These are phyloP conservation scores for Penicillium thymicola DNA, from an alignment of 2,329 filamentous ascomycete species.

Conservation along the genomic window DNA sequence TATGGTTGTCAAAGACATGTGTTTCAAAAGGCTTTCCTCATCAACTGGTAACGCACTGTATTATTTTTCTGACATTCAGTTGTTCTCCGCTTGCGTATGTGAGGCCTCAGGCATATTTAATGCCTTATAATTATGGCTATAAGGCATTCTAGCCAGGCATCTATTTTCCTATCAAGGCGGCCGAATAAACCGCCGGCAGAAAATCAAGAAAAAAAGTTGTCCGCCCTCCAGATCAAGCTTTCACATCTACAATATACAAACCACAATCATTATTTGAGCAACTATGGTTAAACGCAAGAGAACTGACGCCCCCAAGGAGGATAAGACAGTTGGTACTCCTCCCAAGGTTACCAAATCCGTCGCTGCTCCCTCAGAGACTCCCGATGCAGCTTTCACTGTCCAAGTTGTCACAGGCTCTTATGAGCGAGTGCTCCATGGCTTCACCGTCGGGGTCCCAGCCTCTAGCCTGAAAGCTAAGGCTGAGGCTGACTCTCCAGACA, in stretches of 20 bases:
- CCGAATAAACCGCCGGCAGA: slow-evolving; percentile 25
- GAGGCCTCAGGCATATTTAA: slow-evolving; percentile 8
- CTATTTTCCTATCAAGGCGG: slow-evolving; percentile 12
- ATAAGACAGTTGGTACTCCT: slow-evolving; percentile 21
- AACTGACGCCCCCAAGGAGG: slow-evolving; percentile 32
- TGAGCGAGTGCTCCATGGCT: slow-evolving; percentile 85
- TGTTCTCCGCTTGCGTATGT: slow-evolving; percentile 9
- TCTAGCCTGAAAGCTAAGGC: slow-evolving; percentile 26
- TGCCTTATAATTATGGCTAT: slow-evolving; percentile 2
- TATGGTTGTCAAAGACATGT: background rate
- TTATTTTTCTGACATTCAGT: slow-evolving; percentile 8
- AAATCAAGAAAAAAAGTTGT: slow-evolving; percentile 20
- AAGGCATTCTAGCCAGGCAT: slow-evolving; percentile 6
- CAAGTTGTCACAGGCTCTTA: slow-evolving; percentile 94
- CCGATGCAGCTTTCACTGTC: slow-evolving; percentile 54
- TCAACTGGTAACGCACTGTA: slow-evolving; percentile 14
- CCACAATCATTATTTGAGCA: background rate
- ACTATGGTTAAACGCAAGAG: slow-evolving; percentile 48
- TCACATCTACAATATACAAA: background rate
- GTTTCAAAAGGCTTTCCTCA: background rate
- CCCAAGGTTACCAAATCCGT: slow-evolving; percentile 37
- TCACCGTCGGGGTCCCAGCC: slow-evolving; percentile 68
- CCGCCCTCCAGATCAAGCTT: slow-evolving; percentile 6
- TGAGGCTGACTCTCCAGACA: slow-evolving; percentile 33
- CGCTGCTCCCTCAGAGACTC: slow-evolving; percentile 24